Conservation (phyloP, 345 rosid species). For the Brassica nigra region DNA sequence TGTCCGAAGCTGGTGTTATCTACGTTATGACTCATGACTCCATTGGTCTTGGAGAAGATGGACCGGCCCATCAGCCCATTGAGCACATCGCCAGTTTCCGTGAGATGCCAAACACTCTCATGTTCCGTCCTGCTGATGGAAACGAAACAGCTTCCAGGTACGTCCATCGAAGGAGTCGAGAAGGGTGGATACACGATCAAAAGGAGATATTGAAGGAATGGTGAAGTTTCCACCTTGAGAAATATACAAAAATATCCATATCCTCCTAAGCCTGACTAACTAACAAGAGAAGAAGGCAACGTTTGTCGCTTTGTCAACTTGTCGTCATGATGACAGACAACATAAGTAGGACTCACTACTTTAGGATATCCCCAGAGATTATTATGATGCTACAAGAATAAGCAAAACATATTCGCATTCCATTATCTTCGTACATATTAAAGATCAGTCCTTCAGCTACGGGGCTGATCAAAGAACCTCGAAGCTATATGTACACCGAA, state of each 20-base stretch:
- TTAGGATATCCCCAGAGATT: neutral
- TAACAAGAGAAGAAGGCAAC: neutral
- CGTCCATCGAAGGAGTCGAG: too few relatives aligned
- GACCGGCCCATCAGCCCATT: constrained; percentile 98
- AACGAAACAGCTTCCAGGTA: constrained; percentile 67
- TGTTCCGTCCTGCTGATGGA: constrained; percentile 99
- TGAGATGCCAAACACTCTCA: constrained; percentile 92
- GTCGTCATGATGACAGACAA: neutral
- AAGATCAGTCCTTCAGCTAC: too few relatives aligned
- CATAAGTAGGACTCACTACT: neutral
- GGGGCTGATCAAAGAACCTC: too few relatives aligned
- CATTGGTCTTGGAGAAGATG: constrained; percentile 99
- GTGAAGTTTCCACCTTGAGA: neutral
- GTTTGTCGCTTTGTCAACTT: neutral
- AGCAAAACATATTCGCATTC: neutral
- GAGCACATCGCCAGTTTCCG: constrained; percentile 99
- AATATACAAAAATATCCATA: too few relatives aligned
- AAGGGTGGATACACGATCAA: too few relatives aligned
- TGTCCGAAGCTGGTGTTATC: constrained; percentile 84
- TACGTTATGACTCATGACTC: constrained; percentile 99
- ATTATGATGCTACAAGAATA: neutral
- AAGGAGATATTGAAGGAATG: neutral
- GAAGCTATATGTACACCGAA: too few relatives aligned
- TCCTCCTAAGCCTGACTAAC: neutral
- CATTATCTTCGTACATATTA: too few relatives aligned